These are phyloP conservation scores for Kodamaea restingae DNA, from an alignment of 805 yeast species.

Conservation along the genomic window DNA sequence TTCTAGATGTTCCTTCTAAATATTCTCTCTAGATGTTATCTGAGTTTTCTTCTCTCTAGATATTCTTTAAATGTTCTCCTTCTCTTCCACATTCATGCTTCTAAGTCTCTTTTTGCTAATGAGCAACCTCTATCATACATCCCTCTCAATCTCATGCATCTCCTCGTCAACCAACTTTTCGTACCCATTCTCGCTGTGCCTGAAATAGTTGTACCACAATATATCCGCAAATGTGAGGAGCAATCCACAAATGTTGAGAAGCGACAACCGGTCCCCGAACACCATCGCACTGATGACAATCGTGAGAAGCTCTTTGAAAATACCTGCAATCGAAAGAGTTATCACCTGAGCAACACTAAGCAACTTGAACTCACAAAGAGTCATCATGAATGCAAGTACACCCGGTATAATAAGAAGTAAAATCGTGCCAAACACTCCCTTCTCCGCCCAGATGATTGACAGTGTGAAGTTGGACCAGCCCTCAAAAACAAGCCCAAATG, in stretches of 20 bases:
- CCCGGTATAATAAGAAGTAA: conserved; percentile 75
- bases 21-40: too few relatives aligned
- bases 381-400: conserved; percentile 81
- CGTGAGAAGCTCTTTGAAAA: conserved; percentile 87
- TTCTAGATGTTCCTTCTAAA: too few relatives aligned
- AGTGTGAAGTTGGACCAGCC: conserved; percentile 51
- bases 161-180: conserved; percentile 2
- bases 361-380: conserved; percentile 79
- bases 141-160: conserved; percentile 2
- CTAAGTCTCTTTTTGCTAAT: conserved; percentile 4
- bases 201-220: conserved; percentile 72
- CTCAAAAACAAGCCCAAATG: conserved; percentile 66
- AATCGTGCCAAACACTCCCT: conserved; percentile 54
- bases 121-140: too few relatives aligned
- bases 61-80: too few relatives aligned
- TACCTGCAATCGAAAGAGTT: conserved; percentile 86
- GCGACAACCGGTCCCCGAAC: conserved; percentile 68
- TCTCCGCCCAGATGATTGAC: conserved; percentile 62
- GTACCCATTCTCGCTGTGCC: conserved; percentile 31
- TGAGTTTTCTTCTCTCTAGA: too few relatives aligned
- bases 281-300: conserved; percentile 64
- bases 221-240: conserved; percentile 73
- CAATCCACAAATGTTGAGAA: conserved; percentile 71
- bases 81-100: too few relatives aligned
- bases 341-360: conserved; percentile 78